Conservation (phyloP, 176 grass and related monocot genomes). For the Oryza rufipogon region DNA sequence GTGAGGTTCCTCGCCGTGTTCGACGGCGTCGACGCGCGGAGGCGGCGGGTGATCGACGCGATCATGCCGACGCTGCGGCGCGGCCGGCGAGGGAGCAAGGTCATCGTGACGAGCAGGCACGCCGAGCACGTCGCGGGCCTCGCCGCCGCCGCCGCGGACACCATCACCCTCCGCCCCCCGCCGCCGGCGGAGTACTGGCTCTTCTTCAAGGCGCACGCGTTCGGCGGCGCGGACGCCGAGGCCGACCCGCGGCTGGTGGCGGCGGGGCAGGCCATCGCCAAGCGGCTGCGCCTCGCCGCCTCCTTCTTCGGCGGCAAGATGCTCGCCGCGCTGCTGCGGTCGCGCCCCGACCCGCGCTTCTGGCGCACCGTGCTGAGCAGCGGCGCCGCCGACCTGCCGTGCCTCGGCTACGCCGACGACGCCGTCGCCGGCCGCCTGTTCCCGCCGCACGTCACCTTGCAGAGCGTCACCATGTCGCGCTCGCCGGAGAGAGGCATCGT, state of each 20-base stretch:
- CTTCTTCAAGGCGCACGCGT: no score
- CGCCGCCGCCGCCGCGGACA: slow-evolving; percentile 4
- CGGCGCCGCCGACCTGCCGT: not conserved
- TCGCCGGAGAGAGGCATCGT: slow-evolving; percentile 28
- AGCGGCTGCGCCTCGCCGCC: not conserved
- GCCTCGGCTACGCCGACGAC: not conserved
- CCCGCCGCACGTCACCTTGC: slow-evolving; percentile 17
- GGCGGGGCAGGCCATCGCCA: slow-evolving; percentile 2
- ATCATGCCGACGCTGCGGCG: slow-evolving; percentile 28
- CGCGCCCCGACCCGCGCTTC: not conserved
- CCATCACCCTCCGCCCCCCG: slow-evolving; percentile 3
- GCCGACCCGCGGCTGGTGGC: not conserved
- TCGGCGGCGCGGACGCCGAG: not conserved
- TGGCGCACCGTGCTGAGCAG: slow-evolving; percentile 13
- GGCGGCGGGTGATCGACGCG: slow-evolving; percentile 9
- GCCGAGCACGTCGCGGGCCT: not conserved
- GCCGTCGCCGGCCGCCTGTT: not conserved
- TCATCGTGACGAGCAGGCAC: slow-evolving; percentile 26
- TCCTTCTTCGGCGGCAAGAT: slow-evolving; percentile 22
- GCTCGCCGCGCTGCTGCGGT: slow-evolving; percentile 9
- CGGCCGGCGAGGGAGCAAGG: slow-evolving; percentile 28
- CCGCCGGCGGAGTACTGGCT: no score
- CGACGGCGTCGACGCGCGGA: slow-evolving; percentile 22
- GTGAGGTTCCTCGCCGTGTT: slow-evolving; percentile 37
- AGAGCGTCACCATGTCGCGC: slow-evolving; percentile 18